These are phyloP conservation scores for Ustilago trichophora DNA, from an alignment of 1,284 basidiomycete genomes.

Conservation along the genomic window DNA sequence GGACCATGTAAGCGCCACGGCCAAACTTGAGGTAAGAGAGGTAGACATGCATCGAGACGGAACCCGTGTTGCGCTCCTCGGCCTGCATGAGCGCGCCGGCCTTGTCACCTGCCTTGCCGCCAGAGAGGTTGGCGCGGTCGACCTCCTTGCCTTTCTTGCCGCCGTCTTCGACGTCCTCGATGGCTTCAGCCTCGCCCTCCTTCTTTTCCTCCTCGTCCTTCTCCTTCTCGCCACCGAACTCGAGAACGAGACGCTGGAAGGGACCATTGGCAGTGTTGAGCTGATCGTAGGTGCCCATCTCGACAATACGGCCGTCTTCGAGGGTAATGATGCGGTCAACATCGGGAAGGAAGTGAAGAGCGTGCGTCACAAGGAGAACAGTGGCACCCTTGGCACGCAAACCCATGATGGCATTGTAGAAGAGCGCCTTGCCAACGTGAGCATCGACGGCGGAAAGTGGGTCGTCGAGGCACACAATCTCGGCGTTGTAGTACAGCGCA, in stretches of 20 bases:
- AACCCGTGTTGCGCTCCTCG: conserved; percentile 64
- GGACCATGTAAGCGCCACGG: conserved; percentile 72
- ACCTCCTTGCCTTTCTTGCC: conserved; percentile 38
- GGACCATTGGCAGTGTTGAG: conserved; percentile 71
- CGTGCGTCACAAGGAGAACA: conserved; percentile 66
- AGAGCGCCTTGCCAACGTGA: conserved; percentile 65
- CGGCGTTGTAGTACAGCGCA: conserved; percentile 77
- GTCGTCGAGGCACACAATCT: conserved; percentile 76
- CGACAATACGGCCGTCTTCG: conserved; percentile 75
- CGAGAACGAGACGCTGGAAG: conserved; percentile 70
- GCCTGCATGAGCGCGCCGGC: conserved; percentile 52
- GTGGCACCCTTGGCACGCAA: conserved; percentile 50
- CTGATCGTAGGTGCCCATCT: conserved; percentile 74
- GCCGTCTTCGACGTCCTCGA: conserved; percentile 24
- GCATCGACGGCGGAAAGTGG: conserved; percentile 74
- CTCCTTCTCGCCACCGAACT: conserved; percentile 66
- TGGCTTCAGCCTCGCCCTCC: conserved; percentile 50
- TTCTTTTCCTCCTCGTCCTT: conserved; percentile 53
- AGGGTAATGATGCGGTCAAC: conserved; percentile 75
- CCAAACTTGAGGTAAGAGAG: conserved; percentile 76
- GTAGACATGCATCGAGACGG: conserved; percentile 72
- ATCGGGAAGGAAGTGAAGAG: conserved; percentile 72
- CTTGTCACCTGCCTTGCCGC: conserved; percentile 37
- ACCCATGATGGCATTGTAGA: conserved; percentile 62
- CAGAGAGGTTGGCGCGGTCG: conserved; percentile 30